A percentile compares a stretch with the other conserved stretches of the same genome.
Conservation (phyloP, 2,329 filamentous ascomycete genomes). For the Myriosclerotinia duriaeana region DNA sequence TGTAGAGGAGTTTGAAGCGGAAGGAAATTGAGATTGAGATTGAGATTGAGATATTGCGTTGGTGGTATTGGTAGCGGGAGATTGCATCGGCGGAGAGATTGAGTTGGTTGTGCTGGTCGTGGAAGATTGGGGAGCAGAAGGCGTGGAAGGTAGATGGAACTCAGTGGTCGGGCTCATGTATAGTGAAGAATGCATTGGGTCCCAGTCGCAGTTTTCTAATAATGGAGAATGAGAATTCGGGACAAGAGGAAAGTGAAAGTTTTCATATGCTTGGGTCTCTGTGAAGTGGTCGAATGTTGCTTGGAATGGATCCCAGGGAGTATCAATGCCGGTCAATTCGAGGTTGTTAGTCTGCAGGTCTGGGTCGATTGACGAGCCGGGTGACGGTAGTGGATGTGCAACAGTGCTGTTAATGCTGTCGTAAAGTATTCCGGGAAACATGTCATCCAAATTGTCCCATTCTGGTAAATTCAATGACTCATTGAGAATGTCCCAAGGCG, state of each 20-base stretch:
- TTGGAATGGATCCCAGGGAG: neutral
- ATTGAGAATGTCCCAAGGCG: neutral
- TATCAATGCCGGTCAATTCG: neutral
- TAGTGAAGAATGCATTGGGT: neutral
- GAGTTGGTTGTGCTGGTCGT: neutral
- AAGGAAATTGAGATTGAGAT: too few relatives aligned
- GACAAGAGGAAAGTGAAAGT: neutral
- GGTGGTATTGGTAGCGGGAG: neutral
- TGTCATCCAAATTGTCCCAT: neutral
- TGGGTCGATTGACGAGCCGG: neutral
- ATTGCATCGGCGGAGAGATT: neutral
- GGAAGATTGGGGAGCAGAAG: neutral
- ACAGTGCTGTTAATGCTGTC: neutral
- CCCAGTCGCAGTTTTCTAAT: neutral
- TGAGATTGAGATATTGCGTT: neutral
- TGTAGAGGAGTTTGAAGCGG: constrained; percentile 2
- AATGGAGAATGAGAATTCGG: neutral
- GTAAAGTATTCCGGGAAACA: neutral
- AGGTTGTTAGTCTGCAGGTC: neutral
- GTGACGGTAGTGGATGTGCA: neutral
- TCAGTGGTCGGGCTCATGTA: neutral
- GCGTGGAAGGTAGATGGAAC: neutral
- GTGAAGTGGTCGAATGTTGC: neutral
- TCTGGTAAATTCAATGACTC: neutral
- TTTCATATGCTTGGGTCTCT: neutral